Percentiles rank a stretch among this genome's conserved stretches.
These are phyloP conservation scores for Amphichorda felina DNA, from an alignment of 2,329 filamentous ascomycete genomes.

Conservation along the genomic window DNA sequence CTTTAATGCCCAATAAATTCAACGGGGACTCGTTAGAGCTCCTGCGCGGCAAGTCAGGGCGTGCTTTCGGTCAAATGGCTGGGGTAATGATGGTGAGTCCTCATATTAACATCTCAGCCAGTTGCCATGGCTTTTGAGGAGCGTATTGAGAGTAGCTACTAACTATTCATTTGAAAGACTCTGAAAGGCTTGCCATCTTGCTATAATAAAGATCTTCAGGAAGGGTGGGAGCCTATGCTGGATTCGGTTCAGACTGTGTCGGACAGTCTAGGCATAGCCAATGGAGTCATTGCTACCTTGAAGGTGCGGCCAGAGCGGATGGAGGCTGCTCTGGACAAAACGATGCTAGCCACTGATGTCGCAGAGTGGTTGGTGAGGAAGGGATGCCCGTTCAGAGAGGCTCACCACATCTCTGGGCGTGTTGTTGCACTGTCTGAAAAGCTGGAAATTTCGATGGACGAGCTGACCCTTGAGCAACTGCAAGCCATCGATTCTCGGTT, in stretches of 20 bases:
- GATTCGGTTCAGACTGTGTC: constrained; percentile 59
- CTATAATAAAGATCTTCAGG: constrained; percentile 90
- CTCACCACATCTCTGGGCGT: constrained; percentile 65
- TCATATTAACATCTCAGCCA: too few relatives aligned
- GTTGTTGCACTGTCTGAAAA: constrained; percentile 51
- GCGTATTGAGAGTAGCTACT: too few relatives aligned
- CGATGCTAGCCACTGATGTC: constrained; percentile 70
- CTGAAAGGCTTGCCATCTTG: constrained; percentile 59
- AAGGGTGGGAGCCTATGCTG: constrained; percentile 75
- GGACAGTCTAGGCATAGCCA: constrained; percentile 73
- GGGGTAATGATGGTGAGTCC: constrained; percentile 42
- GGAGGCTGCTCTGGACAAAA: constrained; percentile 63
- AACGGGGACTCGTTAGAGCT: constrained; percentile 13
- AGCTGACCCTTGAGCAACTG: constrained; percentile 54
- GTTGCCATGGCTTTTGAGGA: too few relatives aligned
- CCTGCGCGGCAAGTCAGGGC: constrained; percentile 14
- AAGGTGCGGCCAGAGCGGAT: constrained; percentile 62
- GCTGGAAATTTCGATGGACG: constrained; percentile 54
- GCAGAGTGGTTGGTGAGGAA: constrained; percentile 53
- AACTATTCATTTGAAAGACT: too few relatives aligned
- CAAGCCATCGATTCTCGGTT: constrained; percentile 58
- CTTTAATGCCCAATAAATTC: constrained; percentile 74
- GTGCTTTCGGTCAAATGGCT: constrained; percentile 24
- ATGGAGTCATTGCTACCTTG: constrained; percentile 66
- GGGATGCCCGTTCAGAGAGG: constrained; percentile 67